Base-by-base conservation (phyloP, 768 basidiomycete genomes). In the Rhodocollybia butyracea region DNA sequence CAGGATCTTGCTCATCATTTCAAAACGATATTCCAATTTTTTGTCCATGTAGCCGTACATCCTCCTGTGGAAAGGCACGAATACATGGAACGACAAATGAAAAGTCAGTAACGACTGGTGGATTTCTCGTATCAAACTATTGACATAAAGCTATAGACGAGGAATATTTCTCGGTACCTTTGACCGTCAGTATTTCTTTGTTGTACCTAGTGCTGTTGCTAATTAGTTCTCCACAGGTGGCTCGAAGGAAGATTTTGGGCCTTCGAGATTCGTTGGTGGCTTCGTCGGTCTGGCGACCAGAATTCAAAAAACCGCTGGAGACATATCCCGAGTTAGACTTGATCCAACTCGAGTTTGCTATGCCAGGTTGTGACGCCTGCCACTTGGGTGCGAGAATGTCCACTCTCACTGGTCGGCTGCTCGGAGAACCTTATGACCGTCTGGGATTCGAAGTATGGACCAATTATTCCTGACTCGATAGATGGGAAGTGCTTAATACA, bases 1-100 rank as follows among this genome's bases (percentile, higher is more conserved):
- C 84, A 92, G 64, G 88, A 91, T 61, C 74, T 89, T 19, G 72
- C 80, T 13, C 81, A 88, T 59, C 89, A 93, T 58, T 92, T 93
- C 80, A 94, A 93, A 71, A 85, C 88, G 36, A 77, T 94, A 41
- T 93, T 91, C 60, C 93, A 96, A 64, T 80, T 94, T 27, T 89
- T 94, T 59, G 89, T 94, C 12, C 85, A 94, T 60, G 72, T 95
- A 39, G 88, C 88, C 34, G 84, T 91, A 29, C 81, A 74, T 30
- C 75, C 81, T 5, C 66, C 74, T 17, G 68, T 66, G 3, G 74
- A 84, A 43, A 76, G 90, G 19, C 73, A 71, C 45, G 61, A 69
- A 5, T 86, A 83, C 61, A 82, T 89, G 80, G 66, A 79, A 57
- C 60, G 72, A 21, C 75, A 74, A 50, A 68, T 84, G 55, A 73